Evolutionary conservation across 2,329 filamentous ascomycete genomes (phyloP).

Genomic region (Ophidiomyces ophidiicola): DNA sequence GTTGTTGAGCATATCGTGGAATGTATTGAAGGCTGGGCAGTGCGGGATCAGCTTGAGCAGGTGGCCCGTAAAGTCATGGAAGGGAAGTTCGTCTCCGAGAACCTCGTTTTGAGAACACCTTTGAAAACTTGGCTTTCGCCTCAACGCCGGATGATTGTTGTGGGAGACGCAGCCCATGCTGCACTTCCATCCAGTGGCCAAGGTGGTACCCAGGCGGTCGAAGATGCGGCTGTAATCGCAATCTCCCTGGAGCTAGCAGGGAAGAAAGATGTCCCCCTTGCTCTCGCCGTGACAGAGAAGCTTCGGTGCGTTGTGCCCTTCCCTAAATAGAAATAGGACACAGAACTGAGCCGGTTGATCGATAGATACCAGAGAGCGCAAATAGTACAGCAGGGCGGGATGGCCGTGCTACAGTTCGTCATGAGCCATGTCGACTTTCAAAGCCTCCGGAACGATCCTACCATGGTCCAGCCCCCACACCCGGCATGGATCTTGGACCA

Average conservation of each 20-base stretch:
- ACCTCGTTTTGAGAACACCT: conserved; percentile 2
- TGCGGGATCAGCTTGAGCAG: conserved; percentile 4
- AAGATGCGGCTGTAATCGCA: conserved; percentile 44
- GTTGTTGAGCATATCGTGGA: conserved; percentile 1
- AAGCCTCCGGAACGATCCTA: conserved; percentile 12
- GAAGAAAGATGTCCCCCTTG: conserved; percentile 6
- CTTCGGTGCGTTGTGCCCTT: conserved; percentile 8
- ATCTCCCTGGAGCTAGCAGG: conserved; percentile 20
- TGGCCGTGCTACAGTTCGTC: conserved; percentile 6
- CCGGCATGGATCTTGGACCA: conserved; percentile 15
- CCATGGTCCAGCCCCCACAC: conserved; percentile 9
- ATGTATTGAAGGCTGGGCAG: conserved; percentile 6
- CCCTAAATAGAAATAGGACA: not conserved
- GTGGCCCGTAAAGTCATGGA: conserved; percentile 1
- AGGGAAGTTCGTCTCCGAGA: not conserved
- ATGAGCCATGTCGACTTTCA: conserved; percentile 12
- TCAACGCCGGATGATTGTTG: conserved; percentile 20
- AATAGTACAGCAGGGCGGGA: conserved; percentile 7
- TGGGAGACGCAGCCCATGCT: conserved; percentile 47
- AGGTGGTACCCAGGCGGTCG: conserved; percentile 49
- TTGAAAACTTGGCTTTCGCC: conserved; percentile 8
- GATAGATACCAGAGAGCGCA: conserved; percentile 5
- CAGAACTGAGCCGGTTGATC: not conserved
- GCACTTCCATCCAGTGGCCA: conserved; percentile 49
- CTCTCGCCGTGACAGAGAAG: conserved; percentile 6